phyloP scores from a whole-genome alignment of 495 filamentous ascomycete genomes.

The Amniculicola lignicola region DNA sequence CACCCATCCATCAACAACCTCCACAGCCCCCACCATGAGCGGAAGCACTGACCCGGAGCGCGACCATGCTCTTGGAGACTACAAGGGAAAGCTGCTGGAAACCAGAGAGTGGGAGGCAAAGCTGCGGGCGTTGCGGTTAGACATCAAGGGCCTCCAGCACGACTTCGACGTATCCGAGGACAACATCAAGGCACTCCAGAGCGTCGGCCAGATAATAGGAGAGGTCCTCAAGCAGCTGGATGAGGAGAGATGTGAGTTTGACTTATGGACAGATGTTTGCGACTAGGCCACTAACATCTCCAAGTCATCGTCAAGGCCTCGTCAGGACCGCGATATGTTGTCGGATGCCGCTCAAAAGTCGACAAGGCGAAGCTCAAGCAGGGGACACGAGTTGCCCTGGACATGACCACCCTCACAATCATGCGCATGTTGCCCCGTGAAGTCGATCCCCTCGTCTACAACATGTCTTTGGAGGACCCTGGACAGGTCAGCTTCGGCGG shows the following conservation, averaged over 20 bases:
- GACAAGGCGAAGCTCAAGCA: conserved; percentile 96
- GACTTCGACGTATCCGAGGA: conserved; percentile 97
- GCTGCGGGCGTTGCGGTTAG: conserved; percentile 82
- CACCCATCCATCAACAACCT: not conserved
- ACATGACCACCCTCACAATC: conserved; percentile 99
- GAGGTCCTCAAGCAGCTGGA: conserved; percentile 98
- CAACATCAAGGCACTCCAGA: conserved; percentile 99
- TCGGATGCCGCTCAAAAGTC: conserved; percentile 97
- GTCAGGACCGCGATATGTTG: conserved; percentile 95
- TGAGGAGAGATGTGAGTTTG: conserved; percentile 86
- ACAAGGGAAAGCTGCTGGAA: conserved; percentile 90
- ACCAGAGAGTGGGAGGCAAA: conserved; percentile 98
- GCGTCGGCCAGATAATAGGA: conserved; percentile 98
- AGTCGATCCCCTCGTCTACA: conserved; percentile 98
- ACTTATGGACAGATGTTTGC: not conserved
- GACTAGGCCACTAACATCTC: conserved; percentile 4
- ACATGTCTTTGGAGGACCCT: conserved; percentile 98
- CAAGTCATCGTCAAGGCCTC: conserved; percentile 83
- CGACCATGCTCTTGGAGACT: conserved; percentile 77
- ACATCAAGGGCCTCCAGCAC: conserved; percentile 91
- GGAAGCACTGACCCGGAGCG: conserved; percentile 57
- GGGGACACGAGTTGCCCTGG: conserved; percentile 94
- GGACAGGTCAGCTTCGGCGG: conserved; percentile 98
- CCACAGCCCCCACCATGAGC: conserved; percentile 32
- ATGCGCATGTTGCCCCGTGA: conserved; percentile 99